phyloP scores from a whole-genome alignment of 345 rosid genomes.

The Abelmoschus esculentus region DNA sequence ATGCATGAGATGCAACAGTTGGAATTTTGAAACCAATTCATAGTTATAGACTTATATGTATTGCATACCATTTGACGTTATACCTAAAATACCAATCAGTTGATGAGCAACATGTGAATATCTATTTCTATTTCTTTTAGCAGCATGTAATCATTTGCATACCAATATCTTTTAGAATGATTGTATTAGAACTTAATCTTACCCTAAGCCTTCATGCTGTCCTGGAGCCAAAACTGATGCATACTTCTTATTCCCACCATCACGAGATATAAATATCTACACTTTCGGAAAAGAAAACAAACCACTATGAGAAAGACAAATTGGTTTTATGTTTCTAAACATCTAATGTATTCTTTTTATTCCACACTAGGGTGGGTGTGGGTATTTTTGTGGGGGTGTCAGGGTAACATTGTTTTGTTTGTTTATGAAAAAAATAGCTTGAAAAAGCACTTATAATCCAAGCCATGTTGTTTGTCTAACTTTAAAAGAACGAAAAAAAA shows the following conservation, averaged over 20 bases:
- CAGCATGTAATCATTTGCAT: background rate
- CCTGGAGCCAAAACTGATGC: constrained; percentile 99
- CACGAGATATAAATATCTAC: constrained; percentile 94
- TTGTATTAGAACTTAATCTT: constrained; percentile 11
- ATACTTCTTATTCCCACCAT: constrained; percentile 71
- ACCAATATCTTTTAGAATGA: background rate
- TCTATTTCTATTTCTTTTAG: background rate
- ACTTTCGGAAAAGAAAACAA: constrained; percentile 2
- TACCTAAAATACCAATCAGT: too few relatives aligned
- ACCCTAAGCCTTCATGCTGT: constrained; percentile 92
- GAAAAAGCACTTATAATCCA: background rate
- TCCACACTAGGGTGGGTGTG: background rate
- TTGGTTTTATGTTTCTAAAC: constrained; percentile 6
- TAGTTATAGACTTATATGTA: too few relatives aligned
- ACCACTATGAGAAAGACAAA: background rate
- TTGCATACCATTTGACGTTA: background rate
- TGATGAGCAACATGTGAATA: background rate
- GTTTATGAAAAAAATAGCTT: too few relatives aligned
- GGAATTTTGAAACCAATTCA: too few relatives aligned
- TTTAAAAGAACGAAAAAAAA: background rate
- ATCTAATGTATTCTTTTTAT: background rate
- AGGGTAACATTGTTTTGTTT: too few relatives aligned
- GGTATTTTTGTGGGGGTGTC: too few relatives aligned
- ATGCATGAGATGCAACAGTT: too few relatives aligned
- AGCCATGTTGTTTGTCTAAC: background rate